phyloP scores from a whole-genome alignment of 1,284 basidiomycete species.

The Trametes pubescens region DNA sequence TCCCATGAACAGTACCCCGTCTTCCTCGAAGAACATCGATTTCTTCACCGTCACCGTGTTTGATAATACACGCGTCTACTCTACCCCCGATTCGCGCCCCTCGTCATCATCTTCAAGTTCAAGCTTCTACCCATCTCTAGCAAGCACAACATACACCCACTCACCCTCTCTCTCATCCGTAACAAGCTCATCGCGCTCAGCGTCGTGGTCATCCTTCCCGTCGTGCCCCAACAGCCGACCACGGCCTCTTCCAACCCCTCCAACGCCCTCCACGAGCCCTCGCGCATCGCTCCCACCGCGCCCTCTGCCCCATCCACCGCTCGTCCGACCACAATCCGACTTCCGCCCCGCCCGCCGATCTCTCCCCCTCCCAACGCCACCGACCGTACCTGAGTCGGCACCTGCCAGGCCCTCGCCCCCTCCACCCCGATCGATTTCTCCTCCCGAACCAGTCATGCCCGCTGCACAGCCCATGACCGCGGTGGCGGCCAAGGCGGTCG shows the following conservation, averaged over 20 bases:
- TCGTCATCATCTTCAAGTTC: constrained; percentile 29
- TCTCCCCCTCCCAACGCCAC: constrained; percentile 17
- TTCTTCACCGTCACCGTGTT: constrained; percentile 18
- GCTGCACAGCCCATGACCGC: background rate
- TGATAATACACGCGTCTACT: constrained; percentile 6
- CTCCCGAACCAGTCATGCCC: background rate
- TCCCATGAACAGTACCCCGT: background rate
- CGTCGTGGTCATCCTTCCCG: background rate
- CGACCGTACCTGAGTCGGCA: constrained; percentile 8
- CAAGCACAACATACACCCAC: constrained; percentile 10
- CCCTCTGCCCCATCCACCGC: constrained; percentile 28
- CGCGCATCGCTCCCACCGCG: constrained; percentile 18
- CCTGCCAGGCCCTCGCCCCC: background rate
- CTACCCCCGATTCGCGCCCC: constrained; percentile 23
- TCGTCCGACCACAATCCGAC: constrained; percentile 12
- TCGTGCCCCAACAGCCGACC: background rate
- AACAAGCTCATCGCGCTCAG: background rate
- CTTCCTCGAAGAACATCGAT: constrained; percentile 6
- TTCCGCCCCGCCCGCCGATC: background rate
- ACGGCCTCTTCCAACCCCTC: constrained; percentile 29
- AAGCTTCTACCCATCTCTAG: constrained; percentile 14
- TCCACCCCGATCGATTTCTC: background rate
- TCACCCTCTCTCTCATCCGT: background rate
- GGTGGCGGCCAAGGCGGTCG: background rate
- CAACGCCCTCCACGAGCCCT: constrained; percentile 4